Base-by-base conservation (phyloP, 192 early-diverging fungal species). In the Coemansia javaensis region DNA sequence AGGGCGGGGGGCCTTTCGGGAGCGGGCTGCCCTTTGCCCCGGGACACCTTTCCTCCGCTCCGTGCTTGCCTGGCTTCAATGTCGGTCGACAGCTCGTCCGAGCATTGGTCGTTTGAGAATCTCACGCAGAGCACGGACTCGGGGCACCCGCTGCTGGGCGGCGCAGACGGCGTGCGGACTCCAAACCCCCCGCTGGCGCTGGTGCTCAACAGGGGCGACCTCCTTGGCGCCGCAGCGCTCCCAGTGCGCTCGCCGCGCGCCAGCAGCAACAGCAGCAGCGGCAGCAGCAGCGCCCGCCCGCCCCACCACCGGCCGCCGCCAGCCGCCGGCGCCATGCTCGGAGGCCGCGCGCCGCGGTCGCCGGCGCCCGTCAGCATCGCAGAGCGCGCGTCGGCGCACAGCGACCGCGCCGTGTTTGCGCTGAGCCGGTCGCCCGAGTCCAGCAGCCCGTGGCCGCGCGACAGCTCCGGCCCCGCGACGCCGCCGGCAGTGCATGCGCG, bases 81-180 rank as follows among this genome's bases (percentile, higher is more conserved):
- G 53, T 65, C 69, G 23, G 51, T 38, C 56, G 78, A 91, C 81
- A 87, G 50, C 79, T 79, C 56, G 42, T 44, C 88, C 82, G 70
- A 65, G 41, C 63, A 66, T 27, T 73, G 70, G 70, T 73, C 70
- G 7, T 73, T 73, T 41, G 70, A 73, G 43, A 66, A 73, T 50
- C 63, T 73, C 24, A 56, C 61, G 3, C 70, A 73, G 49, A 73
- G 58, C 44, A 54, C 53, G 33, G 70, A 73, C 47, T 64, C 68
- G 20, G 63, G 57, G 20, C 37, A 50, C 44, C 62, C 62, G 16
- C 40, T 63, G 18, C 18, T 45, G 13, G 35, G 17, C 47, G 17
- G 25, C 30, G 40, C 15, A 25, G 40, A 24, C 45, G 46, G 58
- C 52, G n/a, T 37, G 13, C 61, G 32, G 25, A 50, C 17, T 46